Percentiles rank a stretch among this genome's conserved stretches.
Evolutionary conservation across 495 filamentous ascomycete genomes (phyloP).

Genomic region (Aspergillus carlsbadensis): DNA sequence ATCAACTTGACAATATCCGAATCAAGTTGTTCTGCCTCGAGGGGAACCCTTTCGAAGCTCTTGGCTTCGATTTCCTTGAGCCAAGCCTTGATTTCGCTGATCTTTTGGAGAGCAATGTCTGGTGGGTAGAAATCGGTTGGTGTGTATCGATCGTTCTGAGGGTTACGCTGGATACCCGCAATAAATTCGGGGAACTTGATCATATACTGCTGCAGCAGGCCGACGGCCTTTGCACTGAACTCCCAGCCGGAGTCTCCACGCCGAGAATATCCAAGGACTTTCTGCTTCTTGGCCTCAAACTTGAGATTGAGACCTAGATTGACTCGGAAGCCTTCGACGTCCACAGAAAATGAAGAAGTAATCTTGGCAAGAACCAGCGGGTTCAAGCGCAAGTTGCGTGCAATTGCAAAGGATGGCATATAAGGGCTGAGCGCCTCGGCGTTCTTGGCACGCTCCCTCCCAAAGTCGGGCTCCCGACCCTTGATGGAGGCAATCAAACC

Average conservation of each 20-base stretch:
- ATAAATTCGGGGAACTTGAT: slow-evolving; percentile 93
- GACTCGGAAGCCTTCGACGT: slow-evolving; percentile 70
- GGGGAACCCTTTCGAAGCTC: slow-evolving; percentile 87
- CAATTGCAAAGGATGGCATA: slow-evolving; percentile 81
- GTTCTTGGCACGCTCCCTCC: slow-evolving; percentile 63
- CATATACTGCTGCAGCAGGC: slow-evolving; percentile 84
- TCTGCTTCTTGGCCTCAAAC: slow-evolving; percentile 91
- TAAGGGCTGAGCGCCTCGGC: slow-evolving; percentile 72
- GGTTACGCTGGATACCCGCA: slow-evolving; percentile 74
- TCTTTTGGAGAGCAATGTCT: slow-evolving; percentile 59
- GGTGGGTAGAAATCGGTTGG: slow-evolving; percentile 86
- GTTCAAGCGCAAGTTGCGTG: slow-evolving; percentile 76
- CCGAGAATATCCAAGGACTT: slow-evolving; percentile 94
- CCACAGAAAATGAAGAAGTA: slow-evolving; percentile 86
- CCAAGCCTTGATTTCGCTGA: slow-evolving; percentile 85
- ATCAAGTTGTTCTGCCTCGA: slow-evolving; percentile 94
- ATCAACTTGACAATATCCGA: slow-evolving; percentile 82
- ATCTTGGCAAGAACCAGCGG: slow-evolving; percentile 91
- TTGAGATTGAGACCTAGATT: slow-evolving; percentile 96
- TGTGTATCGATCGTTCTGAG: slow-evolving; percentile 68
- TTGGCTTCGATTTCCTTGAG: slow-evolving; percentile 85
- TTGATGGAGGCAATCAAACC: slow-evolving; percentile 70
- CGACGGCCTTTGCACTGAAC: slow-evolving; percentile 81
- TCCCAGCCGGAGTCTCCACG: slow-evolving; percentile 87
- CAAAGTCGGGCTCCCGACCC: slow-evolving; percentile 76